phyloP scores from a whole-genome alignment of 345 rosid genomes.

The Eutrema japonicum region DNA sequence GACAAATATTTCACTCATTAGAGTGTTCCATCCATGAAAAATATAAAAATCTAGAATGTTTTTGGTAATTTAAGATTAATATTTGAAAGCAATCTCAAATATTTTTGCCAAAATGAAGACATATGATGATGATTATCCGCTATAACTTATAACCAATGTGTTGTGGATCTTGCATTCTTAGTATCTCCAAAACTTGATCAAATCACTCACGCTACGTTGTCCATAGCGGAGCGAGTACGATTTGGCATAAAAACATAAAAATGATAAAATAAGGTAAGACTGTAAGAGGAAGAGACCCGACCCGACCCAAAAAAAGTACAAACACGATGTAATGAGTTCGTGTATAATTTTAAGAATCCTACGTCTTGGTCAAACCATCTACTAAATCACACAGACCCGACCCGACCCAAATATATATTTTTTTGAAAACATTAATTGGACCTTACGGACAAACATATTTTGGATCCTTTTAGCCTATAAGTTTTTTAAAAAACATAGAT shows the following conservation, averaged over 20 bases:
- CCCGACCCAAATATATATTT: not conserved
- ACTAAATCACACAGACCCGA: not conserved
- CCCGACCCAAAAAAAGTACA: not conserved
- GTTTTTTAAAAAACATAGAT: too few relatives aligned
- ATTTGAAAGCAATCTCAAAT: constrained; percentile 10
- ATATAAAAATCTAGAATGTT: constrained; percentile 16
- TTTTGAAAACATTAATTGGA: not conserved
- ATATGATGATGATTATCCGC: not conserved
- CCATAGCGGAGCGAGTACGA: not conserved
- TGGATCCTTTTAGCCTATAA: too few relatives aligned
- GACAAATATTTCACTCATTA: constrained; percentile 25
- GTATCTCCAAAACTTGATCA: not conserved
- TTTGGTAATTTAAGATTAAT: constrained; percentile 15
- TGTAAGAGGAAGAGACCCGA: not conserved
- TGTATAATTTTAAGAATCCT: not conserved
- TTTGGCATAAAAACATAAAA: not conserved
- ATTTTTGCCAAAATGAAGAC: constrained; percentile 6
- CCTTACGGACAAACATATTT: not conserved
- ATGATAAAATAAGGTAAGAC: not conserved
- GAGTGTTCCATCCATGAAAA: constrained; percentile 7
- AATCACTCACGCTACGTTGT: constrained; percentile 3
- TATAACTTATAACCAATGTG: constrained; percentile 7
- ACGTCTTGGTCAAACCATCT: constrained; percentile 1
- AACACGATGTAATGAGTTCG: not conserved
- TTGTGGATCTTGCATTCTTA: not conserved